phyloP scores from a whole-genome alignment of 2,329 filamentous ascomycete species.

The Pyricularia pennisetigena region DNA sequence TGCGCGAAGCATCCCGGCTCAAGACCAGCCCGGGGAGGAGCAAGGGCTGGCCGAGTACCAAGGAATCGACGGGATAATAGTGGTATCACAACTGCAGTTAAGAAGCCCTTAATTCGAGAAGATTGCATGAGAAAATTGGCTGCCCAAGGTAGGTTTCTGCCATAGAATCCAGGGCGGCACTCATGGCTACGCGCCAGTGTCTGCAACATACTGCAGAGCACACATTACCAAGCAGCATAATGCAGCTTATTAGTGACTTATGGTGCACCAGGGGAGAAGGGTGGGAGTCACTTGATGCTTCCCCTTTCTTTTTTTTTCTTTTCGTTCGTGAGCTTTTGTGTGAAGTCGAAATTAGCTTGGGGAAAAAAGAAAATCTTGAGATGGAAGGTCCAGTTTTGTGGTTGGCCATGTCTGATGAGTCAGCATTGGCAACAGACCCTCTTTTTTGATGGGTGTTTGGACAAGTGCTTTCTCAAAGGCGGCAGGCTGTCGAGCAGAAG shows the following conservation, averaged over 20 bases:
- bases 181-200: neutral
- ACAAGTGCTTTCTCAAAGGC: too few species aligned
- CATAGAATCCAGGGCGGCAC: neutral
- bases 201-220: neutral
- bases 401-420: neutral
- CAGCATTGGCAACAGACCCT: neutral
- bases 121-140: neutral
- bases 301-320: too few species aligned
- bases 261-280: neutral
- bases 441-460: too few species aligned
- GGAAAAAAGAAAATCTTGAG: neutral
- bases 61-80: conserved; percentile 4
- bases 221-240: neutral
- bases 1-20: conserved; percentile 20
- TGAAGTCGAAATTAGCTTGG: neutral
- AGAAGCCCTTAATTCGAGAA: neutral
- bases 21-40: conserved; percentile 22
- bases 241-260: neutral
- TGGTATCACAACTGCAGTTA: neutral
- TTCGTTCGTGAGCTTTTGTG: neutral
- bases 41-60: conserved; percentile 20
- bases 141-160: neutral
- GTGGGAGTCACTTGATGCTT: neutral
- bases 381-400: neutral
- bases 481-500: too few species aligned